Evolutionary conservation across 768 basidiomycete species (phyloP).

Genomic region (Pleurotus tuoliensis): DNA sequence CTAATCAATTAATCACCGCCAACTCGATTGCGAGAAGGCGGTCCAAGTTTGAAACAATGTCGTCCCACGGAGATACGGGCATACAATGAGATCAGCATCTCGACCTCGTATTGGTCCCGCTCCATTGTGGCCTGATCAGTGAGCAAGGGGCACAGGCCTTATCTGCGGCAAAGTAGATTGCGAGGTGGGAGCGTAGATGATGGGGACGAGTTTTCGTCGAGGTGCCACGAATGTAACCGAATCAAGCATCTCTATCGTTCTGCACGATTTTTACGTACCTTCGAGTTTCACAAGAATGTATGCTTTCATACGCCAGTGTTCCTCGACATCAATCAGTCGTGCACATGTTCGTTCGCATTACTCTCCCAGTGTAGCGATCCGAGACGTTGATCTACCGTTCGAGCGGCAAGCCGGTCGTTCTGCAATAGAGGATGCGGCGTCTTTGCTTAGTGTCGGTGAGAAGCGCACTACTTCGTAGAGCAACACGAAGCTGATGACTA

Average conservation of each 20-base stretch:
- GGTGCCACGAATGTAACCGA: conserved; percentile 68
- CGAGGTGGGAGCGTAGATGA: conserved; percentile 83
- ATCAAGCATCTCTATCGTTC: conserved; percentile 38
- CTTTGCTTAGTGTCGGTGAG: conserved; percentile 71
- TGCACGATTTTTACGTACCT: conserved; percentile 15
- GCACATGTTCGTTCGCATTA: conserved; percentile 73
- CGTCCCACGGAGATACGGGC: conserved; percentile 46
- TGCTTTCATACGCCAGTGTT: conserved; percentile 52
- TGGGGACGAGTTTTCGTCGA: conserved; percentile 30
- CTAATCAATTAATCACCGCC: conserved; percentile 76
- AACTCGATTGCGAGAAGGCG: conserved; percentile 71
- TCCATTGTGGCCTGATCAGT: conserved; percentile 58
- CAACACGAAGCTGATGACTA: conserved; percentile 32
- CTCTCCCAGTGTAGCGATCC: conserved; percentile 64
- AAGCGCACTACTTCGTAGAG: conserved; percentile 58
- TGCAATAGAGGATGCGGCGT: conserved; percentile 64
- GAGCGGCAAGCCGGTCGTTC: conserved; percentile 73
- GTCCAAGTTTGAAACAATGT: conserved; percentile 21
- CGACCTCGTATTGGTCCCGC: conserved; percentile 56
- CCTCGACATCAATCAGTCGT: conserved; percentile 38
- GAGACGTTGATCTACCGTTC: conserved; percentile 42
- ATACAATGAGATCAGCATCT: conserved; percentile 74
- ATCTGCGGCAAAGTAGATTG: conserved; percentile 74
- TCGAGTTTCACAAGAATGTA: conserved; percentile 70
- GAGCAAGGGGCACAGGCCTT: conserved; percentile 71